These are phyloP conservation scores for Guyanaporus albipodus DNA, from an alignment of 768 basidiomycete genomes.

Conservation along the genomic window DNA sequence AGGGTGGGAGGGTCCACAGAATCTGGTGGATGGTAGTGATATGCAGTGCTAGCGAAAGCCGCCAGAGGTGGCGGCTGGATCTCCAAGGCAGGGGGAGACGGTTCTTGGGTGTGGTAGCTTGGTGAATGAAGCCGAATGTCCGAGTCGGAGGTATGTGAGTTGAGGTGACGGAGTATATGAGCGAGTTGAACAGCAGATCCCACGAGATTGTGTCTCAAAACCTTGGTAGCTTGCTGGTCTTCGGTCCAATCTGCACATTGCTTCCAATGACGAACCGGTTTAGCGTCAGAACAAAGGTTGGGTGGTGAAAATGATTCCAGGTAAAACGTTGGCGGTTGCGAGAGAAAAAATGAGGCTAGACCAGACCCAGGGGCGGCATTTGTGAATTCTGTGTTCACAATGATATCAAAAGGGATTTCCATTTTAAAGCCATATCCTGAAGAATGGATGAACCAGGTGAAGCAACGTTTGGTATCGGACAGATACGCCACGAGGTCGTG, in stretches of 20 bases:
- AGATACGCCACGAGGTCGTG: conserved; percentile 76
- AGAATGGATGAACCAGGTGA: conserved; percentile 79
- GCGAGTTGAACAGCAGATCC: conserved; percentile 61
- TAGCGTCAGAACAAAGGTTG: conserved; percentile 26
- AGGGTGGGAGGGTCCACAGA: conserved; percentile 12
- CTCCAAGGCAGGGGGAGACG: conserved; percentile 33
- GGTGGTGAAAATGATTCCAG: conserved; percentile 45
- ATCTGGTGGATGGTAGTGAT: conserved; percentile 30
- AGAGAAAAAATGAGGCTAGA: conserved; percentile 60
- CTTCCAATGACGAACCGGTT: conserved; percentile 49
- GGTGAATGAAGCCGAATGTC: conserved; percentile 38
- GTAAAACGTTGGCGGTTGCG: conserved; percentile 66
- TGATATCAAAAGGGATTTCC: conserved; percentile 69
- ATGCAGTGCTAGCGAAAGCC: conserved; percentile 25
- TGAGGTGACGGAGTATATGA: conserved; percentile 50
- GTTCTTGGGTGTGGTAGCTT: conserved; percentile 31
- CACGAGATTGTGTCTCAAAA: conserved; percentile 60
- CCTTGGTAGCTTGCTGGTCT: conserved; percentile 58
- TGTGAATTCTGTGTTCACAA: conserved; percentile 54
- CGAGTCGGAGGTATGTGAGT: conserved; percentile 27
- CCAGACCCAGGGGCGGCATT: conserved; percentile 53
- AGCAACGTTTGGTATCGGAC: conserved; percentile 58
- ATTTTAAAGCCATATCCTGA: conserved; percentile 78
- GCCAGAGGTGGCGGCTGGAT: conserved; percentile 39
- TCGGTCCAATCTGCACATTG: conserved; percentile 75